These are phyloP conservation scores for Psophocarpus tetragonolobus DNA, from an alignment of 306 rosid genomes.

Conservation along the genomic window DNA sequence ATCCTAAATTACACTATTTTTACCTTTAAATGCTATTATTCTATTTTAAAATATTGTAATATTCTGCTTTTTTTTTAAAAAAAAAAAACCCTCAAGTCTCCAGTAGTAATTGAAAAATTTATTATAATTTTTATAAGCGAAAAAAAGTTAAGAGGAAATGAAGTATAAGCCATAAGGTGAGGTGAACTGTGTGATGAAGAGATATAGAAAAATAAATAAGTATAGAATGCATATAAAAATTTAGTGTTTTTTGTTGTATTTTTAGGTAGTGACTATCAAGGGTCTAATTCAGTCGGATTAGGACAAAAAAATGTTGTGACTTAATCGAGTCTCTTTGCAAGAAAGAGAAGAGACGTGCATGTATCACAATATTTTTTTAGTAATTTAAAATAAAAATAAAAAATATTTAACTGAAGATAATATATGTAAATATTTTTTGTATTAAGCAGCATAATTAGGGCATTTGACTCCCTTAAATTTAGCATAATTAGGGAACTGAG, in stretches of 20 bases:
- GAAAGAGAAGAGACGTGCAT: not conserved
- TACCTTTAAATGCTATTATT: not conserved
- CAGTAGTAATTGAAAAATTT: not conserved
- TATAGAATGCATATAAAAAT: too few species aligned
- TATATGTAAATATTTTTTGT: too few species aligned
- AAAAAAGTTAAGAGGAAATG: too few species aligned
- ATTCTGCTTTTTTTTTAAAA: not conserved
- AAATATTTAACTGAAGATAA: not conserved
- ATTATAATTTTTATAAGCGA: not conserved
- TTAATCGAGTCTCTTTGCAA: not conserved
- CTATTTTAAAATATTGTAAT: not conserved
- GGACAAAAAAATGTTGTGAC: too few species aligned
- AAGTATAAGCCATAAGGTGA: too few species aligned
- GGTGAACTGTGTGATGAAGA: not conserved
- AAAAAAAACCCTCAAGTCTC: not conserved
- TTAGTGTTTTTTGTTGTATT: not conserved
- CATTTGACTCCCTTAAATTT: too few species aligned
- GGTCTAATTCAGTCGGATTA: too few species aligned
- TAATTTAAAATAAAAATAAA: not conserved
- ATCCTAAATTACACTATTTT: not conserved
- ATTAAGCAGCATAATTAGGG: too few species aligned
- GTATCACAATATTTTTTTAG: not conserved
- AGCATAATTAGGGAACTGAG: too few species aligned
- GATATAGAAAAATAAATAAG: not conserved
- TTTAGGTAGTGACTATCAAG: not conserved